Evolutionary conservation across 495 filamentous ascomycete genomes (phyloP).

Genomic region (Corynascus novoguineensis): DNA sequence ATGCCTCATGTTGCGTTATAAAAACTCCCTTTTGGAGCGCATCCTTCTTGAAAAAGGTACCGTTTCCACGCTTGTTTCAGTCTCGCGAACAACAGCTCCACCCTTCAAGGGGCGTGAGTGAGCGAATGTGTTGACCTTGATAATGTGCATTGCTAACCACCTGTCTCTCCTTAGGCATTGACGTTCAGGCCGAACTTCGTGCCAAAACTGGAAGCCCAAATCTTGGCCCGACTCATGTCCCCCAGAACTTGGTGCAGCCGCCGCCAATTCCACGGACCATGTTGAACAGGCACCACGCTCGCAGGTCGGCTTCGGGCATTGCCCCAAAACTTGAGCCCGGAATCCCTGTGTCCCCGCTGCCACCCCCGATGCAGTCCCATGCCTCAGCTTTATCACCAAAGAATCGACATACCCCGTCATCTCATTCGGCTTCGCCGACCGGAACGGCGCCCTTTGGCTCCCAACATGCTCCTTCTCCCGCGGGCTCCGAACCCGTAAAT

Average conservation of each 20-base stretch:
- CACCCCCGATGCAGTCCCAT: slow-evolving; percentile 50
- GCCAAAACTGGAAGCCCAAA: slow-evolving; percentile 76
- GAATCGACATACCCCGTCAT: slow-evolving; percentile 74
- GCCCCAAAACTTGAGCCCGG: slow-evolving; percentile 65
- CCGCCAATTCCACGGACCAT: slow-evolving; percentile 67
- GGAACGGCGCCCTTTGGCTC: slow-evolving; percentile 66
- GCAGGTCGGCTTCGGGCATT: slow-evolving; percentile 63
- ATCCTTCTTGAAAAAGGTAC: slow-evolving; percentile 93
- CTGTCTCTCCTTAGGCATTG: slow-evolving; percentile 85
- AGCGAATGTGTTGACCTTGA: not conserved
- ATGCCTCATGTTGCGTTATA: slow-evolving; percentile 96
- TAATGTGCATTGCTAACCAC: too few relatives aligned
- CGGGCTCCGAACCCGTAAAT: slow-evolving; percentile 51
- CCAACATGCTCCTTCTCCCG: slow-evolving; percentile 63
- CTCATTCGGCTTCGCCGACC: slow-evolving; percentile 72
- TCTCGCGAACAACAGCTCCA: not conserved
- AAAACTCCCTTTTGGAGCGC: slow-evolving; percentile 92
- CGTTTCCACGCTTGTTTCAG: not conserved
- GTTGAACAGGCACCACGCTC: slow-evolving; percentile 63
- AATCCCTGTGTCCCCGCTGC: slow-evolving; percentile 43
- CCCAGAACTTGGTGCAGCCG: slow-evolving; percentile 58
- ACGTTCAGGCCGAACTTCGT: slow-evolving; percentile 91
- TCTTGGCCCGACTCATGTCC: slow-evolving; percentile 57
- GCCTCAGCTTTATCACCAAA: slow-evolving; percentile 48
- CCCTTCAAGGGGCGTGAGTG: not conserved